A percentile compares a stretch with the other conserved stretches of the same genome.
Conservation (phyloP, 2,329 filamentous ascomycete species). For the Aspergillus transmontanensis region DNA sequence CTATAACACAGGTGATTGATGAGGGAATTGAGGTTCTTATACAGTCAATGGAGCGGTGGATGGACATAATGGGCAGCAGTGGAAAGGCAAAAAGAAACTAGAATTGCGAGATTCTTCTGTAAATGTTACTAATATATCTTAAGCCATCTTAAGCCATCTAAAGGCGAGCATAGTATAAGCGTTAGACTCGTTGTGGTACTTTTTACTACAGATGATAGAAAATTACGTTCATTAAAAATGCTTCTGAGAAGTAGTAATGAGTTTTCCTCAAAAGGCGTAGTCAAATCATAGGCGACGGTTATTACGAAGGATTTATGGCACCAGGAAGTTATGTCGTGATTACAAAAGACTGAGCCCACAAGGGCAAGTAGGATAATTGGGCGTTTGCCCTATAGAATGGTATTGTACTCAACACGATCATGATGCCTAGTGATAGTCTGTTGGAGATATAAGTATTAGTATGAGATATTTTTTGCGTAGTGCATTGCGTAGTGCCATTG, state of each 20-base stretch:
- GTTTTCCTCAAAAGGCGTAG: too few relatives aligned
- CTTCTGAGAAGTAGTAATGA: too few relatives aligned
- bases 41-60: slow-evolving; percentile 53
- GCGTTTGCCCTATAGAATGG: too few relatives aligned
- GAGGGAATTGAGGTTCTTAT: slow-evolving; percentile 53
- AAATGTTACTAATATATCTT: neutral
- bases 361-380: too few relatives aligned
- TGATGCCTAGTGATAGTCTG: neutral
- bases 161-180: neutral
- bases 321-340: too few relatives aligned
- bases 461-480: neutral
- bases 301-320: too few relatives aligned
- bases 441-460: neutral
- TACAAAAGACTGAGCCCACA: too few relatives aligned
- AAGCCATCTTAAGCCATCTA: neutral
- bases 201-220: too few relatives aligned
- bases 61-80: slow-evolving; percentile 46
- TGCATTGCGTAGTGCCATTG: neutral
- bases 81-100: slow-evolving; percentile 4
- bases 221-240: too few relatives aligned
- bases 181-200: too few relatives aligned
- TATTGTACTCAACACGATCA: too few relatives aligned
- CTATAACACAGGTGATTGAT: slow-evolving; percentile 54
- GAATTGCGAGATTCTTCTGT: neutral
- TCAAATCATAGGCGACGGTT: too few relatives aligned